These are phyloP conservation scores for Ogataea paraovalis DNA, from an alignment of 805 yeast genomes.

Conservation along the genomic window DNA sequence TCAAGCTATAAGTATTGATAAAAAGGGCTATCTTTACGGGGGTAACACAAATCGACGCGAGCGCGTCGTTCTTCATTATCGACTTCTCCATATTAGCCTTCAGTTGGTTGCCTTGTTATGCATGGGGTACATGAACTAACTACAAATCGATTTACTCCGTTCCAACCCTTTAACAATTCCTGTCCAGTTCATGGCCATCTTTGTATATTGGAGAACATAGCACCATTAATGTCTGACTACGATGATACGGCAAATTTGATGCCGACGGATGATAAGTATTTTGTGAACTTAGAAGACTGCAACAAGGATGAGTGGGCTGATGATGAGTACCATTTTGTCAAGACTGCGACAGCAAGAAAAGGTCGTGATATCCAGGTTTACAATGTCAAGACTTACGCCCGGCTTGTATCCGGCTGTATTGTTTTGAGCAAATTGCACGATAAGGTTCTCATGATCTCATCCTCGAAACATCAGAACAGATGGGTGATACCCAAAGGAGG, in stretches of 20 bases:
- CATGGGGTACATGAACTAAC: too few relatives aligned
- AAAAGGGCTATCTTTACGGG: too few relatives aligned
- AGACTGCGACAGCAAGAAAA: conserved; percentile 39
- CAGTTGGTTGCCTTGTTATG: too few relatives aligned
- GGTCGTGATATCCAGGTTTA: conserved; percentile 62
- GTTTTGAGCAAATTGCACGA: conserved; percentile 55
- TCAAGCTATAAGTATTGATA: too few relatives aligned
- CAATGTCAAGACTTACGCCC: conserved; percentile 59
- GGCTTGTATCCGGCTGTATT: conserved; percentile 92
- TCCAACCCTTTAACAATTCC: too few relatives aligned
- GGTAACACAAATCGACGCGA: too few relatives aligned
- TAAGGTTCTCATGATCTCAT: conserved; percentile 73
- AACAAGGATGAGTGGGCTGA: conserved; percentile 11
- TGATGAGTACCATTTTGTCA: conserved; percentile 18
- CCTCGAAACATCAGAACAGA: conserved; percentile 59
- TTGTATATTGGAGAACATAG: too few relatives aligned
- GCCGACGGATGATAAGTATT: conserved; percentile 14
- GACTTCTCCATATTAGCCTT: too few relatives aligned
- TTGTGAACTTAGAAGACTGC: conserved; percentile 12
- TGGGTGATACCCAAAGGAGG: conserved; percentile 98
- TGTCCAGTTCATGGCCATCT: too few relatives aligned
- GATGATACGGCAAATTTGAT: conserved; percentile 5
- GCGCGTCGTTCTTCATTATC: too few relatives aligned
- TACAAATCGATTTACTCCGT: too few relatives aligned
- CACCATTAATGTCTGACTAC: neutral